These are phyloP conservation scores for Podosphaera fusca DNA, from an alignment of 2,329 filamentous ascomycete genomes.

Conservation along the genomic window DNA sequence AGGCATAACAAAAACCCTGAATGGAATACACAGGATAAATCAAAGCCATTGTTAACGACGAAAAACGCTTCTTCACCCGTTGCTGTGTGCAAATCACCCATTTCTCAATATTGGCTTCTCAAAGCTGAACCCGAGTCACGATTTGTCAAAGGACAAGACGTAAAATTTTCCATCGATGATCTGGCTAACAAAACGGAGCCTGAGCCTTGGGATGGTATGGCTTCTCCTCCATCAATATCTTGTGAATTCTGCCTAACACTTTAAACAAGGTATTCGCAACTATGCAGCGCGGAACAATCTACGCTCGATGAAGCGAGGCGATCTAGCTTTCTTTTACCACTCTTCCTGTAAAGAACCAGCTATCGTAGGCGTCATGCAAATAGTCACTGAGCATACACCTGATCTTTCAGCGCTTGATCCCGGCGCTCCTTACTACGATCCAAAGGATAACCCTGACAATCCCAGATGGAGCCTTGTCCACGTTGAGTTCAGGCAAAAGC, in stretches of 20 bases:
- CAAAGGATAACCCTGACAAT: conserved; percentile 42
- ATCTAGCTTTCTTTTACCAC: conserved; percentile 92
- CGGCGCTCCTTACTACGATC: conserved; percentile 61
- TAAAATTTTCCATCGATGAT: conserved; percentile 88
- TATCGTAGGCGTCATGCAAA: conserved; percentile 71
- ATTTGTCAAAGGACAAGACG: conserved; percentile 66
- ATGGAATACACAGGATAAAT: neutral
- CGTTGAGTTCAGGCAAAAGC: conserved; percentile 69
- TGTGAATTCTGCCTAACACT: neutral
- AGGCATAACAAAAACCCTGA: neutral
- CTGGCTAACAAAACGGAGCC: conserved; percentile 47
- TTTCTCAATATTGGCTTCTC: conserved; percentile 49
- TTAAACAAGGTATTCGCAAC: conserved; percentile 11
- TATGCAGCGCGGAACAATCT: conserved; percentile 59
- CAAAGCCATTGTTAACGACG: neutral
- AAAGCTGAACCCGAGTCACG: conserved; percentile 78
- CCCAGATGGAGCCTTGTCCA: conserved; percentile 79
- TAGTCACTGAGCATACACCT: conserved; percentile 61
- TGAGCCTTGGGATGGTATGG: conserved; percentile 74
- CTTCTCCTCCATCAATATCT: neutral
- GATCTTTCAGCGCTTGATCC: conserved; percentile 50
- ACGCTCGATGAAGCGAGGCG: conserved; percentile 71
- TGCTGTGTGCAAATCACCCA: conserved; percentile 2
- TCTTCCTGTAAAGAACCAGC: conserved; percentile 79
- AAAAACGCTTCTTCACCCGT: neutral